Conservation (phyloP, 2,329 filamentous ascomycete species). For the Mycosphaerelloides madeirae region DNA sequence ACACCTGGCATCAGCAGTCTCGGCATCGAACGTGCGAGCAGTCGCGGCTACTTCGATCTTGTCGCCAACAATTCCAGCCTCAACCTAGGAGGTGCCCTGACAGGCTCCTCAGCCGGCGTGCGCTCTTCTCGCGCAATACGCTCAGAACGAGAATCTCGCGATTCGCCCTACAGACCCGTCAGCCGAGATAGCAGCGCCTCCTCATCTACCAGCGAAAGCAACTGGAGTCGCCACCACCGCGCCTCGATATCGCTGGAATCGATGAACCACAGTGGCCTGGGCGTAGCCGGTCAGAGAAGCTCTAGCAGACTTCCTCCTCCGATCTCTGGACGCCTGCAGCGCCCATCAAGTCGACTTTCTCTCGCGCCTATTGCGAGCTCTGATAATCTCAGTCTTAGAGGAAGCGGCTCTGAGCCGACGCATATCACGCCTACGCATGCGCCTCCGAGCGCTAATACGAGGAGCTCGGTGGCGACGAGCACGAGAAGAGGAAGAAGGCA, state of each 20-base stretch:
- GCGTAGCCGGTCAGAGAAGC: slow-evolving; percentile 6
- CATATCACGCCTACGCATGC: slow-evolving; percentile 18
- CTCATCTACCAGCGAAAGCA: slow-evolving; percentile 7
- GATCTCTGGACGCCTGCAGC: slow-evolving; percentile 9
- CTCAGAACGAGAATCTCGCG: slow-evolving; percentile 8
- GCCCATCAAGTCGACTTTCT: slow-evolving; percentile 17
- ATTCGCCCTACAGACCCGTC: slow-evolving; percentile 13
- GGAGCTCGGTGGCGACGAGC: slow-evolving; percentile 3
- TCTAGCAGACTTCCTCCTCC: slow-evolving; percentile 17
- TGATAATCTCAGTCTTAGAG: slow-evolving; percentile 2
- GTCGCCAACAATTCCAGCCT: slow-evolving; percentile 5
- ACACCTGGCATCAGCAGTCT: slow-evolving; percentile 11
- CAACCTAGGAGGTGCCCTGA: too few relatives aligned
- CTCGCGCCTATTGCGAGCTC: slow-evolving; percentile 7
- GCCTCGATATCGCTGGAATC: slow-evolving; percentile 14
- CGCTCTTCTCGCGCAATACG: slow-evolving; percentile 1
- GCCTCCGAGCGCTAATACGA: slow-evolving; percentile 13
- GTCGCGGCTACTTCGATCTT: slow-evolving; percentile 22
- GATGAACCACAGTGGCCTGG: slow-evolving; percentile 7
- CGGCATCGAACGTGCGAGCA: slow-evolving; percentile 6
- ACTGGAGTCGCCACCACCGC: slow-evolving; percentile 3
- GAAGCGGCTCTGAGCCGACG: slow-evolving; percentile 1
- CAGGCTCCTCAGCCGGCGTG: too few relatives aligned
- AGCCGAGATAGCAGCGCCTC: slow-evolving; percentile 23
- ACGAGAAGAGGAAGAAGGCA: slow-evolving; percentile 5